A percentile compares a stretch with the other conserved stretches of the same genome.
These are phyloP conservation scores for Trichoderma asperellum DNA, from an alignment of 2,329 filamentous ascomycete genomes.

Conservation along the genomic window DNA sequence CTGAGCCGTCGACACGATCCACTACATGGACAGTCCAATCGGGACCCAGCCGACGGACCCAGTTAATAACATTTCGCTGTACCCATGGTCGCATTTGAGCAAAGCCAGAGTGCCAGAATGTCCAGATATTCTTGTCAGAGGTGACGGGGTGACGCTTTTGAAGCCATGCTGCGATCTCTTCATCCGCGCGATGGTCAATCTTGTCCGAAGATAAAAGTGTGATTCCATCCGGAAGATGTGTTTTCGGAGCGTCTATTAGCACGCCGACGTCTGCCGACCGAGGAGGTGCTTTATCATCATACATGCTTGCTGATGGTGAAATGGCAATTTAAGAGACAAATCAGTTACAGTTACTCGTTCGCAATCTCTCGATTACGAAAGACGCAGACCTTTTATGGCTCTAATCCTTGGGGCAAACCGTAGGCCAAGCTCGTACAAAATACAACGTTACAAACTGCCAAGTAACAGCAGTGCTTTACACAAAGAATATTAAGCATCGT, in stretches of 20 bases:
- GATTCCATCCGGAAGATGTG: background rate
- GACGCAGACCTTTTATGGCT: background rate
- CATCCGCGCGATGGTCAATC: conserved; percentile 37
- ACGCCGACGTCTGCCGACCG: background rate
- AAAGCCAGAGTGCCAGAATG: conserved; percentile 48
- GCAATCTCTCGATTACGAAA: background rate
- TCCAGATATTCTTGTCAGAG: conserved; percentile 50
- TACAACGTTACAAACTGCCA: background rate
- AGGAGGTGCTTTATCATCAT: conserved; percentile 4
- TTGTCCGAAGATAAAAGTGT: background rate
- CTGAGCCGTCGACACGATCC: conserved; percentile 43
- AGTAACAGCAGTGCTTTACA: background rate
- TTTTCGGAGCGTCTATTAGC: background rate
- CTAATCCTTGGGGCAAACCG: background rate
- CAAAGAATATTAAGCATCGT: background rate
- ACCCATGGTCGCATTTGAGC: conserved; percentile 41
- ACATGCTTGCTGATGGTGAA: background rate
- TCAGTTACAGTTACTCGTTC: background rate
- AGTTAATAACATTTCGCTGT: conserved; percentile 44
- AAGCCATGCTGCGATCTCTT: conserved; percentile 40
- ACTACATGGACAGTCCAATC: conserved; percentile 48
- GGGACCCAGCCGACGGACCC: conserved; percentile 43
- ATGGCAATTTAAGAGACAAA: background rate
- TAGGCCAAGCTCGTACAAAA: background rate
- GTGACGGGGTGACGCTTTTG: conserved; percentile 38